These are phyloP conservation scores for Dactylellina sp. DNA, from an alignment of 2,329 filamentous ascomycete genomes.

Conservation along the genomic window DNA sequence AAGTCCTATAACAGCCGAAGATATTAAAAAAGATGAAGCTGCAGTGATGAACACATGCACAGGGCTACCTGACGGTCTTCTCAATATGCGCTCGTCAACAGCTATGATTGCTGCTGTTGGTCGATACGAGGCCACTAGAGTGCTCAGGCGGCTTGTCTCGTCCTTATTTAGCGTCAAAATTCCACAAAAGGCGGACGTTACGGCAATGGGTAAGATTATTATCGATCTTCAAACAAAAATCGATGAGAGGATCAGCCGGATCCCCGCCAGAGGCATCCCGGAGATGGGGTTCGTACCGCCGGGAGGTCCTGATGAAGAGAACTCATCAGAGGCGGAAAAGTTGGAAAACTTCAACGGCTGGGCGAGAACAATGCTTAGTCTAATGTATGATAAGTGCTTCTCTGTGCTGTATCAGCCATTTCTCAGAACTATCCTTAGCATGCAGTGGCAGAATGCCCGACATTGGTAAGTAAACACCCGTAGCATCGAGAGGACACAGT, in stretches of 20 bases:
- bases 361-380: slow-evolving; percentile 60
- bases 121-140: slow-evolving; percentile 58
- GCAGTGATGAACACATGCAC: slow-evolving; percentile 46
- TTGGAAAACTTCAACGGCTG: slow-evolving; percentile 59
- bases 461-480: slow-evolving; percentile 58
- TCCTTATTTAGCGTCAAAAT: slow-evolving; percentile 59
- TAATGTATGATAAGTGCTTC: slow-evolving; percentile 60
- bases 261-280: slow-evolving; percentile 59
- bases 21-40: slow-evolving; percentile 48
- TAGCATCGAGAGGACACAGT: background rate
- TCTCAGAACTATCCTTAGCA: slow-evolving; percentile 59
- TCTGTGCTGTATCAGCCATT: slow-evolving; percentile 60
- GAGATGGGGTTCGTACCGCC: slow-evolving; percentile 60
- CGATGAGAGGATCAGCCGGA: slow-evolving; percentile 59
- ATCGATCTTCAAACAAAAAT: slow-evolving; percentile 58
- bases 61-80: slow-evolving; percentile 47
- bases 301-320: slow-evolving; percentile 42
- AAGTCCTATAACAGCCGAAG: slow-evolving; percentile 32
- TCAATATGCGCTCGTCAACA: slow-evolving; percentile 53
- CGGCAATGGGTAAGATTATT: slow-evolving; percentile 59
- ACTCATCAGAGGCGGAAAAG: slow-evolving; percentile 51
- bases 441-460: slow-evolving; percentile 59
- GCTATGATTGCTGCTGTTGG: slow-evolving; percentile 61
- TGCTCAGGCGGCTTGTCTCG: slow-evolving; percentile 58
- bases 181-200: slow-evolving; percentile 58